Conservation (phyloP, 2,329 filamentous ascomycete genomes). For the Westerdykella sp. region DNA sequence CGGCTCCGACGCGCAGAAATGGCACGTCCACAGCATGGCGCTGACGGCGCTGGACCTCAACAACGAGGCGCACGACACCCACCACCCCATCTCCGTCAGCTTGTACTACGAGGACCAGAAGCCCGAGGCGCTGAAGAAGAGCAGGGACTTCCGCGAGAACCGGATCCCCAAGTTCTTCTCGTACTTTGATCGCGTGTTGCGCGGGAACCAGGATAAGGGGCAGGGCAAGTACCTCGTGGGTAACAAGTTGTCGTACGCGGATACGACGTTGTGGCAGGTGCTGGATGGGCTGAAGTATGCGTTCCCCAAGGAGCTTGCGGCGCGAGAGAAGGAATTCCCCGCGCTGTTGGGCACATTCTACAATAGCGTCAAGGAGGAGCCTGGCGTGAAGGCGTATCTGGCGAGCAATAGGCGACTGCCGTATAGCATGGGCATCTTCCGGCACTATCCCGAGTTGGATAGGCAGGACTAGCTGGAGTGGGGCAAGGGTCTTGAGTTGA, state of each 20-base stretch:
- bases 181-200: conserved; percentile 63
- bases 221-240: conserved; percentile 61
- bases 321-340: conserved; percentile 52
- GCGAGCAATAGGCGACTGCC: conserved; percentile 56
- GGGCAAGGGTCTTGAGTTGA: too few relatives aligned
- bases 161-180: conserved; percentile 66
- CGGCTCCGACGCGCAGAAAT: conserved; percentile 44
- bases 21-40: conserved; percentile 56
- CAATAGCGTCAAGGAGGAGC: conserved; percentile 55
- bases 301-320: conserved; percentile 61
- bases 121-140: conserved; percentile 54
- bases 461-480: conserved; percentile 28
- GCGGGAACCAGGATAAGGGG: conserved; percentile 51
- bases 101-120: conserved; percentile 73
- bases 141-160: conserved; percentile 52
- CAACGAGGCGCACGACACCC: conserved; percentile 67
- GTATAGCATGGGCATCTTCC: conserved; percentile 62
- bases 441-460: conserved; percentile 69
- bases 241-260: conserved; percentile 60
- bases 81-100: conserved; percentile 59
- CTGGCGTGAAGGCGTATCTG: conserved; percentile 63
- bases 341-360: conserved; percentile 58
- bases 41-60: conserved; percentile 67
- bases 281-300: conserved; percentile 52
- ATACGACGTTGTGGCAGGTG: conserved; percentile 67